Percentiles rank a stretch among this genome's conserved stretches.
phyloP scores from a whole-genome alignment of 2,329 filamentous ascomycete genomes.

The Exophiala sideris region DNA sequence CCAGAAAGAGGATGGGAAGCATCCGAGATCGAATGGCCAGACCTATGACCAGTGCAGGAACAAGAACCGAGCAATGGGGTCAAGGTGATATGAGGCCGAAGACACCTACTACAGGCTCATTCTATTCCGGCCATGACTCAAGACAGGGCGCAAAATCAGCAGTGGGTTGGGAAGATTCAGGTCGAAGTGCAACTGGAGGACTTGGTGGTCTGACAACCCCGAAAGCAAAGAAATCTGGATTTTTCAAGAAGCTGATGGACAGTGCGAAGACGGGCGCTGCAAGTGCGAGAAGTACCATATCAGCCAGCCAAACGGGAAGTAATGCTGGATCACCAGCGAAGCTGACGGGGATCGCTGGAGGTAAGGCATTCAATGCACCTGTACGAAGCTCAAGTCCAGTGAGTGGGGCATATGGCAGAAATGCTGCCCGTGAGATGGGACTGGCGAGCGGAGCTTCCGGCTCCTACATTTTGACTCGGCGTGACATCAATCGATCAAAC shows the following conservation, averaged over 20 bases:
- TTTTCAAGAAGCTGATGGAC: conserved; percentile 94
- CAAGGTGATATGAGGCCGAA: conserved; percentile 41
- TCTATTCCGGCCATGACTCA: conserved; percentile 80
- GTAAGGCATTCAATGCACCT: conserved; percentile 31
- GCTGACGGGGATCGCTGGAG: conserved; percentile 55
- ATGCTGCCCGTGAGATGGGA: conserved; percentile 68
- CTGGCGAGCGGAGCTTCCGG: conserved; percentile 51
- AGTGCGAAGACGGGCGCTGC: conserved; percentile 92
- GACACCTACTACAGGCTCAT: conserved; percentile 70
- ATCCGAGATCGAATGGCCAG: conserved; percentile 34
- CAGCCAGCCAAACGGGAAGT: conserved; percentile 53
- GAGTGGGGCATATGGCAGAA: conserved; percentile 38
- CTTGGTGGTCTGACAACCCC: conserved; percentile 75
- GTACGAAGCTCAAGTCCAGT: conserved; percentile 32
- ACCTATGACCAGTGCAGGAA: conserved; percentile 44
- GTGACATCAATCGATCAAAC: conserved; percentile 93
- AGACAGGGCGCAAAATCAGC: conserved; percentile 61
- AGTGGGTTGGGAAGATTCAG: conserved; percentile 54
- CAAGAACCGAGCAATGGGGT: conserved; percentile 37
- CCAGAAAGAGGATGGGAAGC: conserved; percentile 56
- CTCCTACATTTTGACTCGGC: conserved; percentile 96
- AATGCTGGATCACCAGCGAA: conserved; percentile 48
- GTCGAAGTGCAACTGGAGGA: conserved; percentile 53
- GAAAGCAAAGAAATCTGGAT: conserved; percentile 77
- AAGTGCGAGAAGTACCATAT: conserved; percentile 80